These are phyloP conservation scores for Heritiera fomes DNA, from an alignment of 345 rosid genomes.

Conservation along the genomic window DNA sequence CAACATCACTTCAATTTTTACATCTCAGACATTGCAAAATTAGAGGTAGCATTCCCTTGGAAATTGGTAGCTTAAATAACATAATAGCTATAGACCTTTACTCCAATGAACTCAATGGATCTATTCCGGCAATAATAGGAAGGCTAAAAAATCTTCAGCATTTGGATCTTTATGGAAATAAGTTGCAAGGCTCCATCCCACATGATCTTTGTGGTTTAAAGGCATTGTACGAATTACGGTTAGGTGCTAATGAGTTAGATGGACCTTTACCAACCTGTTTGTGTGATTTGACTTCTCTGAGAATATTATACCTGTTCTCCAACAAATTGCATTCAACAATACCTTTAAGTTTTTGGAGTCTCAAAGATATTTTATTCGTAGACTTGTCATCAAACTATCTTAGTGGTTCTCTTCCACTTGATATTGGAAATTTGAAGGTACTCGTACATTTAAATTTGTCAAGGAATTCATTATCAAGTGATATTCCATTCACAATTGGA, in stretches of 20 bases:
- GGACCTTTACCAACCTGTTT: conserved; percentile 17
- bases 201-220: conserved; percentile 5
- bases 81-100: not conserved
- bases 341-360: too few species aligned
- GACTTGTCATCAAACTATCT: too few species aligned
- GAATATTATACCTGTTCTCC: too few species aligned
- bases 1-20: conserved; percentile 14
- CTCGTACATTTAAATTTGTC: conserved; percentile 3
- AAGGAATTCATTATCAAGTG: conserved; percentile 17
- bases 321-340: too few species aligned
- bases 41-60: conserved; percentile 12
- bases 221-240: not conserved
- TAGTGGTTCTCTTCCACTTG: too few species aligned
- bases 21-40: not conserved
- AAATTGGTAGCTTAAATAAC: conserved; percentile 18
- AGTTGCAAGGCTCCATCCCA: conserved; percentile 19
- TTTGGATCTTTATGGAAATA: not conserved
- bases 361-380: too few species aligned
- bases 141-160: conserved; percentile 12
- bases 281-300: too few species aligned
- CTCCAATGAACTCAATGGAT: not conserved
- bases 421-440: not conserved
- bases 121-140: conserved; percentile 18
- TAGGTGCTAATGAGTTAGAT: not conserved
- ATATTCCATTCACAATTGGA: conserved; percentile 7